These are phyloP conservation scores for Suhomyces pyralidae DNA, from an alignment of 805 yeast genomes.

Conservation along the genomic window DNA sequence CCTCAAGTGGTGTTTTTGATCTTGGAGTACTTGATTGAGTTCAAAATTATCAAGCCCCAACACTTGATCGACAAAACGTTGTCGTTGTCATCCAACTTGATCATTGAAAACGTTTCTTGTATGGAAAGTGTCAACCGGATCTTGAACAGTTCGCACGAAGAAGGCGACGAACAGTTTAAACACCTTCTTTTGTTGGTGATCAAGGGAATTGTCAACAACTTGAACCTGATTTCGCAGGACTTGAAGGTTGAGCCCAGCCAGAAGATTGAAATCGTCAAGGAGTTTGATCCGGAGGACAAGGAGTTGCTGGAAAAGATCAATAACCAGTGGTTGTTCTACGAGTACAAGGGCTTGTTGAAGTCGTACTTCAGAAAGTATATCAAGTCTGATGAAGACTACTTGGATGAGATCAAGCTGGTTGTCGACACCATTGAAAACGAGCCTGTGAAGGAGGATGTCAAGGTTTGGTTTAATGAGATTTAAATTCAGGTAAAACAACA, in stretches of 20 bases:
- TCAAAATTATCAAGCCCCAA: slow-evolving; percentile 29
- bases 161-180: slow-evolving; percentile 12
- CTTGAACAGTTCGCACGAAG: slow-evolving; percentile 16
- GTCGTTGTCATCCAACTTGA: slow-evolving; percentile 26
- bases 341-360: slow-evolving; percentile 41
- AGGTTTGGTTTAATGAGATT: slow-evolving; percentile 18
- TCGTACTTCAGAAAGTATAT: slow-evolving; percentile 32
- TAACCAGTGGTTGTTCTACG: slow-evolving; percentile 41
- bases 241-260: slow-evolving; percentile 15
- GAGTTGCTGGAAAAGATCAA: slow-evolving; percentile 26
- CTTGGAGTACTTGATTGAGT: slow-evolving; percentile 41
- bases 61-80: slow-evolving; percentile 27
- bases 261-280: slow-evolving; percentile 23
- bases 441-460: slow-evolving; percentile 19
- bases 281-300: slow-evolving; percentile 23
- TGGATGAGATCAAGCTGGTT: slow-evolving; percentile 15
- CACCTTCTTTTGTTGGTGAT: slow-evolving; percentile 19
- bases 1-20: slow-evolving; percentile 45
- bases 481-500: too few relatives aligned
- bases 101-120: slow-evolving; percentile 40
- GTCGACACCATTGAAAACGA: slow-evolving; percentile 19
- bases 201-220: slow-evolving; percentile 25
- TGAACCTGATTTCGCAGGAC: slow-evolving; percentile 22
- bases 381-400: slow-evolving; percentile 12
- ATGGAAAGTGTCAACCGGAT: slow-evolving; percentile 42